These are phyloP conservation scores for Cladophialophora exuberans DNA, from an alignment of 2,329 filamentous ascomycete species.

Conservation along the genomic window DNA sequence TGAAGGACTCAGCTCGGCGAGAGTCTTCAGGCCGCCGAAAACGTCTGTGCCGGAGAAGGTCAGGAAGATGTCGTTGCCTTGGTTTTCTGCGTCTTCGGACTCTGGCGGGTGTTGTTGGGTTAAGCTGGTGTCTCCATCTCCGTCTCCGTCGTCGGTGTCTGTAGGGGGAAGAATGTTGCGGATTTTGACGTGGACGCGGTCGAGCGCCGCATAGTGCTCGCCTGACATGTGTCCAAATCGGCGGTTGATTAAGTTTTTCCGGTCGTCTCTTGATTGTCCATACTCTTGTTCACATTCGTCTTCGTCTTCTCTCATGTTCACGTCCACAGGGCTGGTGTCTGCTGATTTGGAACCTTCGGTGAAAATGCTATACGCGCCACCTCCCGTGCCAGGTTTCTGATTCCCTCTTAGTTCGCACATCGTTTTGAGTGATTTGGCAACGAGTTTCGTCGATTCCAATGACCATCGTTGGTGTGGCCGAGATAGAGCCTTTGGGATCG, in stretches of 20 bases:
- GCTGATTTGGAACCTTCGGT: slow-evolving; percentile 30
- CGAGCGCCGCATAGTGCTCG: slow-evolving; percentile 26
- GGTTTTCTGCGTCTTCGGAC: background rate
- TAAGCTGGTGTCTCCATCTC: background rate
- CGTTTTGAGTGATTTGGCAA: slow-evolving; percentile 71
- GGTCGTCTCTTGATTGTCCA: too few relatives aligned
- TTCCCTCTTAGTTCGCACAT: slow-evolving; percentile 71
- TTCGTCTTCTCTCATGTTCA: background rate
- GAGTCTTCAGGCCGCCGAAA: slow-evolving; percentile 75
- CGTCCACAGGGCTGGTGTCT: slow-evolving; percentile 10
- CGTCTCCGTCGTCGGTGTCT: background rate
- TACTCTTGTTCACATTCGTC: slow-evolving; percentile 1
- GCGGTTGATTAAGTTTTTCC: slow-evolving; percentile 8
- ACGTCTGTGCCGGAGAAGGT: slow-evolving; percentile 77
- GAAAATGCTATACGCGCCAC: slow-evolving; percentile 80
- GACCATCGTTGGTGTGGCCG: slow-evolving; percentile 72
- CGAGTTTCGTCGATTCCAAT: slow-evolving; percentile 68
- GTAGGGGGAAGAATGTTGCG: background rate
- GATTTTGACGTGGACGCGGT: slow-evolving; percentile 28
- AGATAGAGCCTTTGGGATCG: slow-evolving; percentile 81
- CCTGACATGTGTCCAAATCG: slow-evolving; percentile 28
- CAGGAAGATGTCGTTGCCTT: background rate
- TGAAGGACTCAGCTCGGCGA: slow-evolving; percentile 69
- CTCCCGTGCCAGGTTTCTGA: slow-evolving; percentile 70
- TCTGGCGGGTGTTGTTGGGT: too few relatives aligned